Base-by-base conservation (phyloP, 2,329 filamentous ascomycete genomes). In the Nemania sp. region DNA sequence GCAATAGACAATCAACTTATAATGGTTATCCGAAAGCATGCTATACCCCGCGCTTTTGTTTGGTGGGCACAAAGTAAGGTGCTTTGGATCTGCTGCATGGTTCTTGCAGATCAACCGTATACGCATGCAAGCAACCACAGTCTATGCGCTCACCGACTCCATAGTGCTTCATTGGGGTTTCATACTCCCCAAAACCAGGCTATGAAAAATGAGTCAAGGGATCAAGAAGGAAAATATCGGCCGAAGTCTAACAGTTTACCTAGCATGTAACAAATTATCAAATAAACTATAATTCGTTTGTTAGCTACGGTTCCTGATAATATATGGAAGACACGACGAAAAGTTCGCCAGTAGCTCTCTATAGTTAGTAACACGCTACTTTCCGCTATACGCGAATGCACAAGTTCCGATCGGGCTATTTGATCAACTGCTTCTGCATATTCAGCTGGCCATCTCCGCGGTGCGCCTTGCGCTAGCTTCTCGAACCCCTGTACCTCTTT, bases 11-110 rank as follows among this genome's bases (percentile, higher is more conserved):
- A 28, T n/a, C 20, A 15, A 39, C 14, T 33, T 30, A 24, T 20
- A 19, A 8, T 15, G 7, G 8, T 12, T 42, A 12, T 44, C 8
- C 20, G 14, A 15, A 12, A 20, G 1, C 9, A 37, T 6, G 7
- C 23, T 22, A 17, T 7, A 24, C 22, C 22, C 17, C 6, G 11
- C 28, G 11, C 11, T 7, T n/a, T 9, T 9, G 14, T 45, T 5
- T 50, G 41, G 42, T 54, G 52, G 28, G 28, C 15, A 40, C 11
- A 11, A 42, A n/a, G 34, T 39, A 24, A 23, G 28, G 34, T 23
- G 46, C 28, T 17, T 19, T 34, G 42, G 46, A 54, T 54, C 44
- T 54, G 23, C 37, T 42, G 52, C 52, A 54, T 37, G 46, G 52
- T 50, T 22, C 42, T 50, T 50, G 26, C 15, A 36, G 52, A 54